These are phyloP conservation scores for Penicillium antarcticum DNA, from an alignment of 495 filamentous ascomycete species.

Conservation along the genomic window DNA sequence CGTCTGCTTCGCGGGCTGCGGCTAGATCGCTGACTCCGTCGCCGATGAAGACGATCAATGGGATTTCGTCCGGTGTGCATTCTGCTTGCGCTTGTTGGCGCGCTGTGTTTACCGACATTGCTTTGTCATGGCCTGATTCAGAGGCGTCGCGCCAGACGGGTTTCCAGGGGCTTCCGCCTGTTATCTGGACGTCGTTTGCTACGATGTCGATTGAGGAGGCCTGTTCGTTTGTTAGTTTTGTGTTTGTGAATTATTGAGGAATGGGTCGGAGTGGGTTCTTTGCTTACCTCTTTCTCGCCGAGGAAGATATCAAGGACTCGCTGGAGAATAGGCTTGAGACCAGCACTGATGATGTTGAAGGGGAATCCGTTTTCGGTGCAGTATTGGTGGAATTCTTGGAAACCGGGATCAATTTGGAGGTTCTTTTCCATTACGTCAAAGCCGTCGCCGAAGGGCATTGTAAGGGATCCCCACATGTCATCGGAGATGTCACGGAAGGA, in stretches of 20 bases:
- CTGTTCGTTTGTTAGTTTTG: conserved; percentile 16
- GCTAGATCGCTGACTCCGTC: conserved; percentile 76
- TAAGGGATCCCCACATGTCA: conserved; percentile 71
- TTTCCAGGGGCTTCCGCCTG: conserved; percentile 61
- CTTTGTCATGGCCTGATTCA: conserved; percentile 70
- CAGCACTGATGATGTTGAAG: conserved; percentile 73
- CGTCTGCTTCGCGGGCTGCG: conserved; percentile 70
- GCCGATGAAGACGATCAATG: conserved; percentile 72
- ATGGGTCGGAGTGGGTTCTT: not conserved
- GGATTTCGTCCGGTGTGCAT: conserved; percentile 59
- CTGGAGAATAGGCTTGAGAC: conserved; percentile 62
- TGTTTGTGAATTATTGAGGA: too few species aligned
- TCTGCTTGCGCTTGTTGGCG: conserved; percentile 49
- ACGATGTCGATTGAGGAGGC: conserved; percentile 64
- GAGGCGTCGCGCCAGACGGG: conserved; percentile 68
- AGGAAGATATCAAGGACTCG: conserved; percentile 62
- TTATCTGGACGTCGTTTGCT: conserved; percentile 66
- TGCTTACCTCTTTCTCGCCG: conserved; percentile 53
- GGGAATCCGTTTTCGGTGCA: conserved; percentile 62
- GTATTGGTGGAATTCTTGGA: conserved; percentile 63
- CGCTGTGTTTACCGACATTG: conserved; percentile 60
- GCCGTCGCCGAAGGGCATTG: conserved; percentile 69
- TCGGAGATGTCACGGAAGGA: conserved; percentile 73
- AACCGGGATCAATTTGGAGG: conserved; percentile 64
- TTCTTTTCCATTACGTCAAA: conserved; percentile 65